Conservation (phyloP, 2,329 filamentous ascomycete species). For the Dryadomyces sulphureus region DNA sequence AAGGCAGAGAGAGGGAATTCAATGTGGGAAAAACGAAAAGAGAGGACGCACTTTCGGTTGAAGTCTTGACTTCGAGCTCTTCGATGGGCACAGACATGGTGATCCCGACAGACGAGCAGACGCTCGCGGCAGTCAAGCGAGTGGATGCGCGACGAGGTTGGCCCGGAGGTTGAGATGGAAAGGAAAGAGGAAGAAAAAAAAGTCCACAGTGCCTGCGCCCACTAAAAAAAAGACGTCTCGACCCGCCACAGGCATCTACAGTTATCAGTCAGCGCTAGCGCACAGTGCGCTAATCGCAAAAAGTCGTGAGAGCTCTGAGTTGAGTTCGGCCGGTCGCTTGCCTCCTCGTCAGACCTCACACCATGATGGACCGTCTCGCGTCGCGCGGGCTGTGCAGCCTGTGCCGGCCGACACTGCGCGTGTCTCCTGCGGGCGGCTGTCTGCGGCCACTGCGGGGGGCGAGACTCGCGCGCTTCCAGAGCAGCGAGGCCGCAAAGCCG, state of each 20-base stretch:
- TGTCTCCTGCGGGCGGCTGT: background rate
- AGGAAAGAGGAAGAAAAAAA: background rate
- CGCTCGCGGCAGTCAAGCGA: too few species aligned
- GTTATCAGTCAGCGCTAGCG: background rate
- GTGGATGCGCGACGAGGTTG: background rate
- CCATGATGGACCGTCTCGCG: slow-evolving; percentile 1
- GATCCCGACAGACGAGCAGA: too few species aligned
- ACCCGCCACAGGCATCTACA: background rate
- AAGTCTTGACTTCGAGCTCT: slow-evolving; percentile 28
- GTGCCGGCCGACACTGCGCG: background rate
- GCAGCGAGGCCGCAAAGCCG: slow-evolving; percentile 42
- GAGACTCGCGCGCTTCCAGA: too few species aligned
- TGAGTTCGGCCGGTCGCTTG: too few species aligned
- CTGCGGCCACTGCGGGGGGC: background rate
- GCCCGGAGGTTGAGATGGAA: background rate
- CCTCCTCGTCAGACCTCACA: background rate
- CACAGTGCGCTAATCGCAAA: background rate
- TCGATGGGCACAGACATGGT: slow-evolving; percentile 10
- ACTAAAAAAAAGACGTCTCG: background rate
- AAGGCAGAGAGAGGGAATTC: background rate
- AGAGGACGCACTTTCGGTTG: slow-evolving; percentile 27
- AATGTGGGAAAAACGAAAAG: background rate
- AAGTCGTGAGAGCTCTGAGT: background rate
- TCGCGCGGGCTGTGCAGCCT: background rate
- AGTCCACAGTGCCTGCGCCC: background rate